A percentile compares a stretch with the other conserved stretches of the same genome.
These are phyloP conservation scores for Haematococcus lacustris DNA, from an alignment of 139 green algal species.

Conservation along the genomic window DNA sequence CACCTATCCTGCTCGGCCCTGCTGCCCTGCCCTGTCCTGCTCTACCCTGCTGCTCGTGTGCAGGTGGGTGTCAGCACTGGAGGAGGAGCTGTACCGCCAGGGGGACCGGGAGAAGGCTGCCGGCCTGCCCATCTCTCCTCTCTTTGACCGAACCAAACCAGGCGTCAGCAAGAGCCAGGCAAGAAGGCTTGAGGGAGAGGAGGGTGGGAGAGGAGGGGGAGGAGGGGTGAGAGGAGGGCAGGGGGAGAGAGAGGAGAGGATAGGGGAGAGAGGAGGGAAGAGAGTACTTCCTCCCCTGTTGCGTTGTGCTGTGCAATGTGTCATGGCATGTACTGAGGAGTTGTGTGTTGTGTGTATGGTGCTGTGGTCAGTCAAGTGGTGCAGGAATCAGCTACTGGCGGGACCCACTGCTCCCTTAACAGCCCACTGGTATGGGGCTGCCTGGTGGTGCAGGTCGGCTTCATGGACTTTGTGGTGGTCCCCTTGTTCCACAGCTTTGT, in stretches of 20 bases:
- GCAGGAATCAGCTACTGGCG: no score
- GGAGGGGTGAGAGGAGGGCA: not conserved
- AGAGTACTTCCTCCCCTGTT: no score
- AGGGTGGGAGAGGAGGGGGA: not conserved
- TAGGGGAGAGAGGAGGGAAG: no score
- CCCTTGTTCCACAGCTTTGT: not conserved
- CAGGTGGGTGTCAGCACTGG: constrained; percentile 16
- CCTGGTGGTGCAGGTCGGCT: not conserved
- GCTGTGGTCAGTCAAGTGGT: no score
- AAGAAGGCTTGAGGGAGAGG: no score
- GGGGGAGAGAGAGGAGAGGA: not conserved
- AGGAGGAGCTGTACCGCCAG: constrained; percentile 26
- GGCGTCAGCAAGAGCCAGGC: constrained; percentile 6
- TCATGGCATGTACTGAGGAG: no score
- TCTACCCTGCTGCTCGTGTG: no score
- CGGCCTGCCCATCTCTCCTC: constrained; percentile 2
- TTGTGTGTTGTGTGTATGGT: no score
- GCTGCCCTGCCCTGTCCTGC: no score
- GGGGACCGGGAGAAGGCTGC: constrained; percentile 16
- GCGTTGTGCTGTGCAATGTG: no score
- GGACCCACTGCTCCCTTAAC: no score
- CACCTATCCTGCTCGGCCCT: not conserved
- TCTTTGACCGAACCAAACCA: constrained; percentile 19
- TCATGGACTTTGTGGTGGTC: constrained; percentile 5
- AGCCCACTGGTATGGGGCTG: not conserved